Evolutionary conservation across 257 asterid species (phyloP).

Genomic region (Striga asiatica): DNA sequence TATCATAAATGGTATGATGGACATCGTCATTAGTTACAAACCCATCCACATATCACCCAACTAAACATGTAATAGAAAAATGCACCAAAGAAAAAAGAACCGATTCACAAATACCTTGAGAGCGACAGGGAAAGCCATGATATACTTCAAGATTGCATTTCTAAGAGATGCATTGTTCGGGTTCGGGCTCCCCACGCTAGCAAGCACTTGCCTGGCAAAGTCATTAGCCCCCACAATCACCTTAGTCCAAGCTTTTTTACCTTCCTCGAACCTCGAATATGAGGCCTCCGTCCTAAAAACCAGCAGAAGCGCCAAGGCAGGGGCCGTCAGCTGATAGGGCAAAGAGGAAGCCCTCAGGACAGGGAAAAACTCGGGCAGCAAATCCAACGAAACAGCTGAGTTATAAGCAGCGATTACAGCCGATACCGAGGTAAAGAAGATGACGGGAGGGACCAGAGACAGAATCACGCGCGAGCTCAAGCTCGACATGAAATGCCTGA

Average conservation of each 20-base stretch:
- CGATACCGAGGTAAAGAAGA: constrained; percentile 67
- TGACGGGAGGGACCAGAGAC: constrained; percentile 77
- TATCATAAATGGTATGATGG: no score
- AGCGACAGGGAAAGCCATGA: constrained; percentile 84
- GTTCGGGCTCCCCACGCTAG: constrained; percentile 37
- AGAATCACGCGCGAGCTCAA: constrained; percentile 65
- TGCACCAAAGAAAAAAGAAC: background rate
- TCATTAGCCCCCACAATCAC: constrained; percentile 62
- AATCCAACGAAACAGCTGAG: constrained; percentile 47
- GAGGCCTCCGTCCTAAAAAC: constrained; percentile 97
- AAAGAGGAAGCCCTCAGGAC: constrained; percentile 61
- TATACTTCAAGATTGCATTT: constrained; percentile 64
- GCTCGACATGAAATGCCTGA: constrained; percentile 60
- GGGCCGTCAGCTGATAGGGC: constrained; percentile 93
- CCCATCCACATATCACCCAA: background rate
- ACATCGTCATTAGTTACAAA: constrained; percentile 1
- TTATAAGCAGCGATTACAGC: constrained; percentile 55
- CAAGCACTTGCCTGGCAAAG: constrained; percentile 68
- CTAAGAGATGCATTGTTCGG: constrained; percentile 40
- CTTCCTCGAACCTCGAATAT: constrained; percentile 78
- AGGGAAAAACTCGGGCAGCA: constrained; percentile 77
- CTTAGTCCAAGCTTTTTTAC: constrained; percentile 75
- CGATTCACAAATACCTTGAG: constrained; percentile 46
- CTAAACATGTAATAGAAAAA: background rate
- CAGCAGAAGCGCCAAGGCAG: constrained; percentile 82